Conservation (phyloP, 768 basidiomycete genomes). For the Hemileccinum rubropunctum region DNA sequence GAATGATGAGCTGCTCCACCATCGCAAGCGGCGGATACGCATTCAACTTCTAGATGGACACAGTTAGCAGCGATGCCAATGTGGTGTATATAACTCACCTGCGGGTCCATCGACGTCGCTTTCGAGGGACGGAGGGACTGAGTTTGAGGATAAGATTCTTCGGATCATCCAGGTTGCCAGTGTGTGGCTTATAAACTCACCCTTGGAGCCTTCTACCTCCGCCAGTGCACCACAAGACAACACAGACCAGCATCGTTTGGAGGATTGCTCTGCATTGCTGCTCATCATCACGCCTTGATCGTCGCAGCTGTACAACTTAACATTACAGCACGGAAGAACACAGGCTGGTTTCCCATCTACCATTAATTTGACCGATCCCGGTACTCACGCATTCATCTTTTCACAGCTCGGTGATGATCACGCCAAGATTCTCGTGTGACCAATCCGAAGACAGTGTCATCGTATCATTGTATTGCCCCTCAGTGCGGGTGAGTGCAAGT, state of each 20-base stretch:
- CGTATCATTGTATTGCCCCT: constrained; percentile 65
- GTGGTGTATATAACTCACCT: constrained; percentile 32
- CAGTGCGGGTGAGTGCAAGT: constrained; percentile 54
- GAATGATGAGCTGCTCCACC: constrained; percentile 73
- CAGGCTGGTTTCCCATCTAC: not conserved
- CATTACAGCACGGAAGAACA: not conserved
- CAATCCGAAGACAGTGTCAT: constrained; percentile 57
- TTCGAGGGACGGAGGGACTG: not conserved
- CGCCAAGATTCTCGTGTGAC: constrained; percentile 68
- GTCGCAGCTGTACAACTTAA: not conserved
- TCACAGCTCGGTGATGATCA: constrained; percentile 54
- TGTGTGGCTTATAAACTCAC: constrained; percentile 1
- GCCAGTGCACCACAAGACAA: not conserved
- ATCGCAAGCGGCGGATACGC: constrained; percentile 70
- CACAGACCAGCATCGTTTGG: not conserved
- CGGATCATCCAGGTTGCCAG: not conserved
- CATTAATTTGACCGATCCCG: not conserved
- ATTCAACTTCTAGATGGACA: constrained; percentile 52
- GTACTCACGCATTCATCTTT: not conserved
- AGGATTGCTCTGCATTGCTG: not conserved
- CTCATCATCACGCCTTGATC: not conserved
- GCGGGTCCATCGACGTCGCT: constrained; percentile 44
- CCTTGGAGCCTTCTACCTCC: constrained; percentile 6
- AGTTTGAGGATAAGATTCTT: too few species aligned
- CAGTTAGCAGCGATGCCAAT: constrained; percentile 44